A percentile compares a stretch with the other conserved stretches of the same genome.
These are phyloP conservation scores for Sextonia rubra DNA, from an alignment of 164 flowering plant species.

Conservation along the genomic window DNA sequence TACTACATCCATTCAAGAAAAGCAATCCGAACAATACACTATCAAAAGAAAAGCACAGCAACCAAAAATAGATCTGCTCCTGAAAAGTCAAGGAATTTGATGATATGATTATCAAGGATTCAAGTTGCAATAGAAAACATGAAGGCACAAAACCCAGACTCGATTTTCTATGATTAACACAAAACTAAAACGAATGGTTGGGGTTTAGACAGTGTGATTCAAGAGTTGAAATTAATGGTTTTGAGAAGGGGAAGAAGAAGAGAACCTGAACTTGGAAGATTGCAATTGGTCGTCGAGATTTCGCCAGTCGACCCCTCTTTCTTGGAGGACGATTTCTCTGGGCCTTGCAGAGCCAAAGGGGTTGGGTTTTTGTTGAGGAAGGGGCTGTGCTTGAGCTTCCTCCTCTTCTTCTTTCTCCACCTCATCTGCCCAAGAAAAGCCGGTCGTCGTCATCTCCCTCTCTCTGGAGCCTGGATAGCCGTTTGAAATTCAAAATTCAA, in stretches of 20 bases:
- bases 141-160: no score
- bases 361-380: slow-evolving; percentile 17
- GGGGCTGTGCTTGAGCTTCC: slow-evolving; percentile 10
- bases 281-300: slow-evolving; percentile 17
- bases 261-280: slow-evolving; percentile 9
- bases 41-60: no score
- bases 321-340: slow-evolving; percentile 32
- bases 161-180: no score
- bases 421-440: slow-evolving; percentile 38
- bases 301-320: slow-evolving; percentile 32
- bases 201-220: no score
- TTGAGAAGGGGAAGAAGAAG: background rate
- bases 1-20: no score
- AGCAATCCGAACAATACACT: no score
- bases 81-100: no score
- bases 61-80: no score
- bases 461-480: background rate
- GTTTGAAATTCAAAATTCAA: background rate
- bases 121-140: no score
- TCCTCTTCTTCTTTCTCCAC: slow-evolving; percentile 29
- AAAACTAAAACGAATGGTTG: no score
- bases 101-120: no score
- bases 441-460: slow-evolving; percentile 10
- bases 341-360: slow-evolving; percentile 40
- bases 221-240: no score